phyloP scores from a whole-genome alignment of 2,329 filamentous ascomycete genomes.

The Diaporthe citri region DNA sequence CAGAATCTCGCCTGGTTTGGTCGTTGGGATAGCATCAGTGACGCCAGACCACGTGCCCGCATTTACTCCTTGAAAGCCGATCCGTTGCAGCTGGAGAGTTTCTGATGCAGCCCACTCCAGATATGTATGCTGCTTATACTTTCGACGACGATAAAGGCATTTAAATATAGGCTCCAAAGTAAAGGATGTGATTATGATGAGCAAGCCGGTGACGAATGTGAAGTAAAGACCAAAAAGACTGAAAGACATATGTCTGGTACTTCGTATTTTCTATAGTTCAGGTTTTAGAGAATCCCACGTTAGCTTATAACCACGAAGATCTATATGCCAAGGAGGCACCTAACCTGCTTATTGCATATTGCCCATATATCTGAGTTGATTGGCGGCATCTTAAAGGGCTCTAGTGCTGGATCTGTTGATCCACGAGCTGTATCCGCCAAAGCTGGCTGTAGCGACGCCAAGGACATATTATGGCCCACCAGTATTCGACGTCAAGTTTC shows the following conservation, averaged over 20 bases:
- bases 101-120: neutral
- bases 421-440: neutral
- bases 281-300: neutral
- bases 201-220: neutral
- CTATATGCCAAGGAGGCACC: neutral
- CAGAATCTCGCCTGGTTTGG: neutral
- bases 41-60: neutral
- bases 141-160: neutral
- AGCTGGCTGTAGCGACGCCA: slow-evolving; percentile 32
- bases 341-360: neutral
- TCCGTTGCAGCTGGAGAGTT: neutral
- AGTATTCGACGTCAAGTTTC: slow-evolving; percentile 40
- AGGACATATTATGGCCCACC: slow-evolving; percentile 28
- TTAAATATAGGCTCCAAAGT: neutral
- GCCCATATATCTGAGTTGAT: neutral
- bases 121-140: neutral
- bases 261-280: neutral
- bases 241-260: neutral
- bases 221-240: neutral
- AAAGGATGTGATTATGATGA: neutral
- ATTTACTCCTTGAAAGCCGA: neutral
- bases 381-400: neutral
- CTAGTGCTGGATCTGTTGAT: neutral
- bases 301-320: neutral
- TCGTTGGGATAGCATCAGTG: neutral